Base-by-base conservation (phyloP, 2,329 filamentous ascomycete genomes). In the Thielaviopsis musarum region DNA sequence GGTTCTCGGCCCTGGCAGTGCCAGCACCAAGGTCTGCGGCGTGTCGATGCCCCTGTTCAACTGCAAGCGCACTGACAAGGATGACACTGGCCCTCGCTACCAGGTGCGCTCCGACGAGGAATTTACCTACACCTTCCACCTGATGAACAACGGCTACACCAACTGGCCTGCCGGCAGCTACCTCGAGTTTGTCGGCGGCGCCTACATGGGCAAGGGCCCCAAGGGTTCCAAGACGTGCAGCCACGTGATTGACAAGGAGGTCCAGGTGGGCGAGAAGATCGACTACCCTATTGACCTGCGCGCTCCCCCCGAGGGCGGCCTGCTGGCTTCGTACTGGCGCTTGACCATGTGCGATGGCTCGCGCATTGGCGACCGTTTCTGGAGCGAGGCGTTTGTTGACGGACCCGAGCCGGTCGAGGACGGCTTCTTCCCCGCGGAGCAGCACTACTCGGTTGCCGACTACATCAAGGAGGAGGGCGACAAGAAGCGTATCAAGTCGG, bases 291-390 rank as follows among this genome's bases (percentile, higher is more conserved):
- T 96, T 41, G 75, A 85, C 51, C 82, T 98, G 70, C 88, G 89
- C 70, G 88, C 89, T 19, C 90, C 91, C 17, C 72, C 76, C 57
- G 86, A 87, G 55, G 73, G 82, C 59, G 91, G 91, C 59, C 87
- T 85, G 70, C 78, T 84, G 62, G 93, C 95, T 67, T 97, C 93
- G 1, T 96, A 96, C 78, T 98, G 93, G 93, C 90, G 91, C 63
- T 75, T 98, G 64, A 94, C 91, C 66, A 83, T 88, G 61, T 78
- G 83, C 7, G 83, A 88, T 60, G 91, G 91, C 24, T 75, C 79
- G 64, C 86, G 88, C 64, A 96, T 97, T 64, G 93, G 93, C 48
- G 88, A 96, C 74, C 87, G 90, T 67, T 77, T 98, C 54, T 98
- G 91, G 91, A 96, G 91, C 69, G 90, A 97, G 65, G 82, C 98